Evolutionary conservation across 306 rosid species (phyloP).

Genomic region (Castanopsis chinensis): DNA sequence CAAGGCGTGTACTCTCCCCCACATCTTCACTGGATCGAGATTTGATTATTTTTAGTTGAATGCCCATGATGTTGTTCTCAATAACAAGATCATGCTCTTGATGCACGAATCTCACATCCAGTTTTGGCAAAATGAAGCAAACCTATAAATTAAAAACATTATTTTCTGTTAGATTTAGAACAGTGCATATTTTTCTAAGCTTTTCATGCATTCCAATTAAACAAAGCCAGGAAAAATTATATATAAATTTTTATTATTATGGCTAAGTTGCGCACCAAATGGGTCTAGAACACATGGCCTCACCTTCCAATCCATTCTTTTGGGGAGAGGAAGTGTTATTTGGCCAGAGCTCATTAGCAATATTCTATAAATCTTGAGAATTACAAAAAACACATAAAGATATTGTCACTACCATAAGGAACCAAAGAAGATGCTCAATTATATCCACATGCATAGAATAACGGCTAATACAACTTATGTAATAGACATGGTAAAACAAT

Average conservation of each 20-base stretch:
- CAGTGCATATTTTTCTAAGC: neutral
- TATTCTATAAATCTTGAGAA: neutral
- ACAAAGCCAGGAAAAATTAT: constrained; percentile 18
- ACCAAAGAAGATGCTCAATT: constrained; percentile 1
- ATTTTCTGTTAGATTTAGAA: constrained; percentile 18
- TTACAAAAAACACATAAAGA: neutral
- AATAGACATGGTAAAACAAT: neutral
- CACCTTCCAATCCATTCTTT: too few species aligned
- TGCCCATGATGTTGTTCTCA: constrained; percentile 90
- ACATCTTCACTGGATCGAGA: constrained; percentile 74
- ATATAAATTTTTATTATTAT: too few species aligned
- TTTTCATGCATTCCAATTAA: constrained; percentile 13
- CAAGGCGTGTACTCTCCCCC: constrained; percentile 90
- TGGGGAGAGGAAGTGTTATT: too few species aligned
- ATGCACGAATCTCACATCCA: constrained; percentile 81
- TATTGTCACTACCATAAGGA: neutral
- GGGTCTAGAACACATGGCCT: too few species aligned
- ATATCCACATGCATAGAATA: constrained; percentile 2
- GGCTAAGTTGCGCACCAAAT: too few species aligned
- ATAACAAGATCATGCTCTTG: constrained; percentile 57
- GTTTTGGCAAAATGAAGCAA: constrained; percentile 82
- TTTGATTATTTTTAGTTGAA: constrained; percentile 75
- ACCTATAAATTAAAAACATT: constrained; percentile 51
- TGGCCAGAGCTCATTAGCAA: too few species aligned
- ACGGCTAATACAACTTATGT: neutral